Percentiles rank a stretch among this genome's conserved stretches.
Conservation (phyloP, 345 rosid genomes). For the Arabidopsis thaliana region TAIR10.1 NC_003076.8:4318501-4319000, state of each 20-base stretch:
- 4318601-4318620: constrained; percentile 29
- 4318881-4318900: constrained; percentile 1
- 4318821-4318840: constrained; percentile 12
- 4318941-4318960: neutral
- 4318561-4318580: constrained; percentile 47
- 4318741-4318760: neutral
- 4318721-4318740: neutral
- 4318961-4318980: constrained; percentile 12
- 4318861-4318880: neutral
- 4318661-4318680: neutral
- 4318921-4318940: neutral
- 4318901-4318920: neutral
- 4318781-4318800: constrained; percentile 1
- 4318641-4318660: neutral
- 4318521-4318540: constrained; percentile 17
- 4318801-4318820: constrained; percentile 4
- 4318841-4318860: constrained; percentile 7
- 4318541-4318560: constrained; percentile 6
- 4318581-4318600: constrained; percentile 47
- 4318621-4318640: neutral
- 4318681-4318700: constrained; percentile 27
- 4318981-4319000: constrained; percentile 4
- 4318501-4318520: neutral
- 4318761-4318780: neutral
- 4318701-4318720: constrained; percentile 16